Evolutionary conservation across 2,329 filamentous ascomycete genomes (phyloP), one percentile per base, ranked within the genome.

Genomic region (Fusarium compactum): DNA sequence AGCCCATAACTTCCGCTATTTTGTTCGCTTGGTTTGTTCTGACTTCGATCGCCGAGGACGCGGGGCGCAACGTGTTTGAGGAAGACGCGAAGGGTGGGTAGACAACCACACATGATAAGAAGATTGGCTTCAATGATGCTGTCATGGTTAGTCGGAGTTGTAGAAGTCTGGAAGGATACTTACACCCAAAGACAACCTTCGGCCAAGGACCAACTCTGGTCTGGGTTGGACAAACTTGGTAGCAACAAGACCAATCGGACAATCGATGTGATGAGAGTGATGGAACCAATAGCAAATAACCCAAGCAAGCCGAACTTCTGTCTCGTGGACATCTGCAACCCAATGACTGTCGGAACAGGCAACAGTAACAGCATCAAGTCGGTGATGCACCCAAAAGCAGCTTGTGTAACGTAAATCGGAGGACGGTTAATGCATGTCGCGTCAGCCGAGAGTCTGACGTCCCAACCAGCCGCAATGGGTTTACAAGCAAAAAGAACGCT

Each of bases 141-240:
- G 7, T 4, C 2, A 12, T 1, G 0, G 43, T n/a, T 4, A 20
- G 5, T 16, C 3, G 0, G 3, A 4, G 10, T 11, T 14, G 3
- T 2, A 2, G 8, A 8, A 0, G 10, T 2, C 0, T 14, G 0
- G 2, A 18, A 4, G 16, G 12, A 4, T 4, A 45, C 61, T 57
- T 47, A 64, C 61, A 64, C 50, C 61, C 58, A 64, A 2, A 64
- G 61, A 2, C 61, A 64, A 1, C 61, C 61, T 30, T 64, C 61
- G 4, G 61, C 61, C 9, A 64, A 25, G 1, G 61, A 57, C 61
- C 61, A 64, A 2, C 61, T 64, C 3, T 64, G 61, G 1, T 64
- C 61, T 2, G 61, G 61, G 2, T 64, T 64, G 0, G 61, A 44
- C 2, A 64, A 38, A 6, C 61, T 64, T 0, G 61, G 61, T 6